A percentile compares a stretch with the other conserved stretches of the same genome.
Evolutionary conservation across 2,329 filamentous ascomycete genomes (phyloP).

Genomic region (Epichloe uncinata): DNA sequence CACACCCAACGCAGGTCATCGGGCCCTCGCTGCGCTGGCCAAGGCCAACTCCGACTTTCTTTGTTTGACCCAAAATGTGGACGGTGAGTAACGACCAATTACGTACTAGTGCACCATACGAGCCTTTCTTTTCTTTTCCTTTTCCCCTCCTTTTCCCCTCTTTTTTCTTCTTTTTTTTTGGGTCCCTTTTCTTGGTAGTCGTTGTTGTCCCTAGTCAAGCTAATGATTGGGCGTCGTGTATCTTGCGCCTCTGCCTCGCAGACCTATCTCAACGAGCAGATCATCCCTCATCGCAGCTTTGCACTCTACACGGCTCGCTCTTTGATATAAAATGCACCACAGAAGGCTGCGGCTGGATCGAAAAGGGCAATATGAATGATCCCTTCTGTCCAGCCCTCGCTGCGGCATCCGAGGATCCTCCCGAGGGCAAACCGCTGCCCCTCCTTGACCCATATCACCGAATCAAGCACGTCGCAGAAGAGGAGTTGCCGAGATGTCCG

Average conservation of each 20-base stretch:
- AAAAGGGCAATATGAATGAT: conserved; percentile 57
- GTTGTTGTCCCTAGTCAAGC: not conserved
- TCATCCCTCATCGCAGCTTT: conserved; percentile 56
- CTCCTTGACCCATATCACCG: conserved; percentile 32
- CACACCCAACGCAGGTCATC: conserved; percentile 65
- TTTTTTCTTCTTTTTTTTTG: not conserved
- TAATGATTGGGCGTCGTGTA: not conserved
- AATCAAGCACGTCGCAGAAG: conserved; percentile 28
- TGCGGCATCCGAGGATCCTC: conserved; percentile 44
- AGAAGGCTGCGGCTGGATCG: conserved; percentile 50
- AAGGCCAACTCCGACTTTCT: conserved; percentile 52
- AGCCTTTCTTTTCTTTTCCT: not conserved
- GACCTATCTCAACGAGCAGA: conserved; percentile 61
- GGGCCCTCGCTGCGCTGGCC: conserved; percentile 64
- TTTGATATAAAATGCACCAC: conserved; percentile 70
- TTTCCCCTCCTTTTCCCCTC: too few relatives aligned
- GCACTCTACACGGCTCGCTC: conserved; percentile 68
- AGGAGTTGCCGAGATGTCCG: conserved; percentile 64
- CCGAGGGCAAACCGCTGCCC: conserved; percentile 28
- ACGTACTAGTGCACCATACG: not conserved
- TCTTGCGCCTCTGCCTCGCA: conserved; percentile 17
- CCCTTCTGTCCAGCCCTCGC: conserved; percentile 66
- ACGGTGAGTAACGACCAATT: conserved; percentile 38
- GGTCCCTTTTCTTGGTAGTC: too few relatives aligned
- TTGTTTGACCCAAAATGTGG: conserved; percentile 78